These are phyloP conservation scores for Nyctanthes arbortristis DNA, from an alignment of 257 asterid species.

Conservation along the genomic window DNA sequence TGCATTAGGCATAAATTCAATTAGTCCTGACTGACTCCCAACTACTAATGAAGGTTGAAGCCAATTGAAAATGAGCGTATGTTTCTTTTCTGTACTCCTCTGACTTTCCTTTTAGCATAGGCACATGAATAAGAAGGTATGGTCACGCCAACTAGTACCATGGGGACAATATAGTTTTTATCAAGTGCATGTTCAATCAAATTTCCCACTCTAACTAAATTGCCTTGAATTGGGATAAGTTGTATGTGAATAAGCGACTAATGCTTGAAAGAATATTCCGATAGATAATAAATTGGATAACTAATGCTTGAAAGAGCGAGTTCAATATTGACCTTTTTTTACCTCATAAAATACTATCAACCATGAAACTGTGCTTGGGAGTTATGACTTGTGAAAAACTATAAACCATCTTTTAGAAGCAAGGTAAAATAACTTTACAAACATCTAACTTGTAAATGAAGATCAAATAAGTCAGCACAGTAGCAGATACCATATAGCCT, in stretches of 20 bases:
- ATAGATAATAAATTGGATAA: not conserved
- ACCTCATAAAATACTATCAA: not conserved
- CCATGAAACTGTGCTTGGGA: not conserved
- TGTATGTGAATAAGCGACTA: not conserved
- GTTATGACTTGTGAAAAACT: not conserved
- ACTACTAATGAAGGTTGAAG: not conserved
- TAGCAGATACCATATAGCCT: no score
- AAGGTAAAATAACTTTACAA: no score
- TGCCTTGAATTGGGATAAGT: not conserved
- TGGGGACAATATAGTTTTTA: not conserved
- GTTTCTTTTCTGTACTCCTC: not conserved
- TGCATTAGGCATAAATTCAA: not conserved
- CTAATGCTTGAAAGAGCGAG: not conserved
- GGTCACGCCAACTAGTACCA: not conserved
- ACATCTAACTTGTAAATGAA: not conserved
- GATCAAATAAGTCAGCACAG: not conserved
- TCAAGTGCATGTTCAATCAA: not conserved
- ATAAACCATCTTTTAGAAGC: not conserved
- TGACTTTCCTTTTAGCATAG: not conserved
- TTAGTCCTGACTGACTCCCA: not conserved
- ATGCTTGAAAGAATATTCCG: no score
- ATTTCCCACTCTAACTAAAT: not conserved
- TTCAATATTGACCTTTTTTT: not conserved
- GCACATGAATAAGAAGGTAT: not conserved
- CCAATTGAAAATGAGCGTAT: not conserved